Conservation (phyloP, 805 yeast genomes). For the Yarrowia sp. region DNA sequence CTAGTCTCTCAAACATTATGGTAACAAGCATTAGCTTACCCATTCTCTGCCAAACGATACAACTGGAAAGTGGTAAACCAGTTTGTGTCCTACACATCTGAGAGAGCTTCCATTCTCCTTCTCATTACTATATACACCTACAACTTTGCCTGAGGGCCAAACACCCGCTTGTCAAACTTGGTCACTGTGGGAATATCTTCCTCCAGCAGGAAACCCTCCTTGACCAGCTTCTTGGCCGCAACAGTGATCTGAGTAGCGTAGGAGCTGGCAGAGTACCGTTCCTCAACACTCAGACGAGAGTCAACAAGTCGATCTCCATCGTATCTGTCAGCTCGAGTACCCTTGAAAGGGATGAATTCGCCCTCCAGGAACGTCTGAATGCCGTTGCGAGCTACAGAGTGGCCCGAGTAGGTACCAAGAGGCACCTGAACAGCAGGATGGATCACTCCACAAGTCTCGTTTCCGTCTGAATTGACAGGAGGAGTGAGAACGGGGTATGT, state of each 20-base stretch:
- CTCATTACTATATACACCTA: background rate
- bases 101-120: no score
- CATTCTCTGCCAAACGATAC: no score
- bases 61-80: no score
- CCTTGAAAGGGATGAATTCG: slow-evolving; percentile 23
- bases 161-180: slow-evolving; percentile 21
- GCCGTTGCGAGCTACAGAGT: slow-evolving; percentile 25
- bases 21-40: no score
- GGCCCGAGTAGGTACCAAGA: slow-evolving; percentile 34
- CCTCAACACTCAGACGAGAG: slow-evolving; percentile 11
- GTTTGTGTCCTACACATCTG: no score
- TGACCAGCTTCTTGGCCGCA: slow-evolving; percentile 21
- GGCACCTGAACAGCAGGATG: slow-evolving; percentile 36
- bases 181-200: slow-evolving; percentile 20
- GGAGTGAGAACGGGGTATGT: slow-evolving; percentile 35
- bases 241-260: slow-evolving; percentile 1
- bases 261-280: slow-evolving; percentile 8
- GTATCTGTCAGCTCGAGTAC: slow-evolving; percentile 5
- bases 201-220: slow-evolving; percentile 16
- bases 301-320: slow-evolving; percentile 2
- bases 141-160: slow-evolving; percentile 9
- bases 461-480: slow-evolving; percentile 31
- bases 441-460: slow-evolving; percentile 23
- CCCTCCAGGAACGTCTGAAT: slow-evolving; percentile 33
- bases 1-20: no score